Base-by-base conservation (phyloP, 176 grass and related monocot species). In the Cenchrus purpureus region DNA sequence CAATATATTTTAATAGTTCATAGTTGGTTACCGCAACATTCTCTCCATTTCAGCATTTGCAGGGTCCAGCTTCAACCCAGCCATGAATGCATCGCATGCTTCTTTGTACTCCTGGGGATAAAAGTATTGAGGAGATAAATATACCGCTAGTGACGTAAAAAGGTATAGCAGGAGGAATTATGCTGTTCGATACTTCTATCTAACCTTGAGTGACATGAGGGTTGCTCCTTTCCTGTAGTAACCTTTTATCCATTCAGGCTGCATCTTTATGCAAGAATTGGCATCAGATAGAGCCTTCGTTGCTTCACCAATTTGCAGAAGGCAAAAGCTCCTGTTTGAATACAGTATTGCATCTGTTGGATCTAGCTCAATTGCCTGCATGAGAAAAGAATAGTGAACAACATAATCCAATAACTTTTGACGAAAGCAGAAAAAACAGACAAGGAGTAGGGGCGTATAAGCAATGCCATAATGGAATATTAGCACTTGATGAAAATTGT, bases 251-350 rank as follows among this genome's bases (percentile, higher is more conserved):
- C 85, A 87, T 19, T 76, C 28, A 57, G 78, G 78, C 6, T 34
- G 60, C 40, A 55, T 55, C 31, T 16, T 57, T 7, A 87, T 56
- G 40, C 78, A 87, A 32, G 15, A 29, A 59, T 58, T 10, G 11
- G 85, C 85, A 16, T 87, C 85, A 10, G 32, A 10, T 15, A 87
- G 66, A 75, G 85, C 85, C 70, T 75, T 66, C 28, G 44, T 28
- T 11, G 58, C 68, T 45, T 80, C 37, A 0, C 77, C 84, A 60
- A 74, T 73, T 44, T 46, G 59, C 9, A 86, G 12, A 43, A 54
- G 40, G 46, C 84, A 86, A 70, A 70, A 25, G 46, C 84, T 86
- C 57, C 84, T 80, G 46, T 80, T 86, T 17, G 84, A 79, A 86
- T 86, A 86, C 32, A 86, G 12, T 15, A 19, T 80, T 65, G 77